These are phyloP conservation scores for Pythium chondricola DNA, from an alignment of 352 stramenopile species.

Conservation along the genomic window DNA sequence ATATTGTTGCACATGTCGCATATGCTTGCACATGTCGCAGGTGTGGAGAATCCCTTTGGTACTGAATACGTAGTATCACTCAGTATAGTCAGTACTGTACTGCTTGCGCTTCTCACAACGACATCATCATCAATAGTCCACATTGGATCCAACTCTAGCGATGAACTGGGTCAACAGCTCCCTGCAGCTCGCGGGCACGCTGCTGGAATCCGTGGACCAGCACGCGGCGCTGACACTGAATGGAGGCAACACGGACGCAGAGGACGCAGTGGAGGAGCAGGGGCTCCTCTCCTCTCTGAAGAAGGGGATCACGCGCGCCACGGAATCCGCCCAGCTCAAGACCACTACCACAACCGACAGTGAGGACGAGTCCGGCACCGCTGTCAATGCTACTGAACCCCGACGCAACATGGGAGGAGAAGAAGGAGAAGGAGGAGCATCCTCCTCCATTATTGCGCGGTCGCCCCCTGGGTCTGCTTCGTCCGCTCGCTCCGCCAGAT, in stretches of 20 bases:
- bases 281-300: conserved; percentile 26
- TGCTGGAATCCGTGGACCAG: conserved; percentile 85
- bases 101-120: too few species aligned
- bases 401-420: too few species aligned
- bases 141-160: too few species aligned
- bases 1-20: too few species aligned
- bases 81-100: too few species aligned
- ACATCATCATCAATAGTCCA: too few species aligned
- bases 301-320: conserved; percentile 21
- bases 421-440: background rate
- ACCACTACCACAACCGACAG: too few species aligned
- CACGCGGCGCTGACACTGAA: conserved; percentile 68
- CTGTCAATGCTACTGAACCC: background rate
- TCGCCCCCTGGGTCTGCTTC: conserved; percentile 14
- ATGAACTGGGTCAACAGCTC: conserved; percentile 87
- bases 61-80: too few species aligned
- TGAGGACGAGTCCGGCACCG: conserved; percentile 1
- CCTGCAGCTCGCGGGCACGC: conserved; percentile 66
- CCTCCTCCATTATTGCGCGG: background rate
- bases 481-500: conserved; percentile 4
- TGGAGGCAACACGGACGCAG: conserved; percentile 2
- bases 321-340: conserved; percentile 15
- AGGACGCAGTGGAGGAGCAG: conserved; percentile 19
- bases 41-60: too few species aligned
- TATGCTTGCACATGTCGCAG: too few species aligned